Conservation (phyloP, 768 basidiomycete genomes). For the Pholiota microspora region DNA sequence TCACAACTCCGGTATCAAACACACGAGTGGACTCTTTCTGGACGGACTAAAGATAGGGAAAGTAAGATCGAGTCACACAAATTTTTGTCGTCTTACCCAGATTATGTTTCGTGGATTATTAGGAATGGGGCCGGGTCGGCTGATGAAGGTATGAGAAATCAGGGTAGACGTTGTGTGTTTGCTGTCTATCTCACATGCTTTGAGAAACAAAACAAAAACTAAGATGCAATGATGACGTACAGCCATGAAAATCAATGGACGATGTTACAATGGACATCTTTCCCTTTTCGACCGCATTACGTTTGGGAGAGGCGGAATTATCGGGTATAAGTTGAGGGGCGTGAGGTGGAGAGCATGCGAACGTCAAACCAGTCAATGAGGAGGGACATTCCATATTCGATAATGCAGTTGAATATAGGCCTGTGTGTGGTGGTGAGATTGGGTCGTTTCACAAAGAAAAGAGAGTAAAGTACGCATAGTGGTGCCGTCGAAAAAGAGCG, state of each 20-base stretch:
- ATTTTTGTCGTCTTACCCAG: slow-evolving; percentile 5
- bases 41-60: slow-evolving; percentile 25
- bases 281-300: slow-evolving; percentile 21
- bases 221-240: slow-evolving; percentile 34
- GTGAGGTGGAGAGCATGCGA: slow-evolving; percentile 39
- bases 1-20: slow-evolving; percentile 44
- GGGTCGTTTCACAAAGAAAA: not conserved
- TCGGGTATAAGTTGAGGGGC: slow-evolving; percentile 22
- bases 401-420: slow-evolving; percentile 6
- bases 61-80: not conserved
- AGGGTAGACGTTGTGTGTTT: slow-evolving; percentile 39
- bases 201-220: not conserved
- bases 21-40: slow-evolving; percentile 33
- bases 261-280: slow-evolving; percentile 48
- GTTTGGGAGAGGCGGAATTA: slow-evolving; percentile 16
- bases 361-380: slow-evolving; percentile 32
- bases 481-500: slow-evolving; percentile 44
- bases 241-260: slow-evolving; percentile 60
- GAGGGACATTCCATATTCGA: slow-evolving; percentile 10
- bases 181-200: slow-evolving; percentile 23
- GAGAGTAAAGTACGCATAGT: slow-evolving; percentile 21
- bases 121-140: slow-evolving; percentile 13
- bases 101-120: slow-evolving; percentile 1
- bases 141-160: slow-evolving; percentile 29
- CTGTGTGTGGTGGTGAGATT: slow-evolving; percentile 4